Evolutionary conservation across 805 yeast species (phyloP), one percentile per base, ranked within the genome.

Genomic region (Saccharomycopsis vini): DNA sequence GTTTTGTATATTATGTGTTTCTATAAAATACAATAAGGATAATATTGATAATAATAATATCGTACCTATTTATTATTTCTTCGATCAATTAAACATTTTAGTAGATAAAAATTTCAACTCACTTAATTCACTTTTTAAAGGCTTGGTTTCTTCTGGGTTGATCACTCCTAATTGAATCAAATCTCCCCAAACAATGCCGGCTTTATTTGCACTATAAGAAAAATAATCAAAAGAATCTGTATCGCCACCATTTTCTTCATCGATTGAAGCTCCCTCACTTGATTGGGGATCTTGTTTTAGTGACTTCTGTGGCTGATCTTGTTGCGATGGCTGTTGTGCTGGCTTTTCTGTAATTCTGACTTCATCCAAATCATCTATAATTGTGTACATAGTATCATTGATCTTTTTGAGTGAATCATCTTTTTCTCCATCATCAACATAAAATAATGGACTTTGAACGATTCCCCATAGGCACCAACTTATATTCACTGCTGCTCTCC

Each of bases 381-480:
- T 57, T 31, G 58, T 62, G 19, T 58, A 54, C 36, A 59, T 65
- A 5, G 54, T 55, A 31, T 59, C 63, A 39, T 50, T 30, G 16
- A 30, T 30, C n/a, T 30, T 30, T 13, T 30, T 30, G n/a, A n/a
- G n/a, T 16, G 5, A 10, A 13, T 7, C 33, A 5, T n/a, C 33
- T 10, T n/a, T 16, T 10, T 5, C 16, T 10, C 5, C 16, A 24
- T 24, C 29, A 24, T 24, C 29, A 3, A 36, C 37, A 10, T 7
- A 10, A 34, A 63, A 45, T 46, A 62, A 58, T 15, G 76, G 87
- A 52, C 81, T 77, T 59, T 86, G 95, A 28, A 92, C 73, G 35
- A 92, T 71, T 1, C 95, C 97, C 98, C 98, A 90, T 22, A 89
- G 57, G 3, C 81, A 72, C 98, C 98, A 90, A 56, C 72, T 75